These are phyloP conservation scores for Ophiostoma pallidulum DNA, from an alignment of 2,329 filamentous ascomycete genomes.

Conservation along the genomic window DNA sequence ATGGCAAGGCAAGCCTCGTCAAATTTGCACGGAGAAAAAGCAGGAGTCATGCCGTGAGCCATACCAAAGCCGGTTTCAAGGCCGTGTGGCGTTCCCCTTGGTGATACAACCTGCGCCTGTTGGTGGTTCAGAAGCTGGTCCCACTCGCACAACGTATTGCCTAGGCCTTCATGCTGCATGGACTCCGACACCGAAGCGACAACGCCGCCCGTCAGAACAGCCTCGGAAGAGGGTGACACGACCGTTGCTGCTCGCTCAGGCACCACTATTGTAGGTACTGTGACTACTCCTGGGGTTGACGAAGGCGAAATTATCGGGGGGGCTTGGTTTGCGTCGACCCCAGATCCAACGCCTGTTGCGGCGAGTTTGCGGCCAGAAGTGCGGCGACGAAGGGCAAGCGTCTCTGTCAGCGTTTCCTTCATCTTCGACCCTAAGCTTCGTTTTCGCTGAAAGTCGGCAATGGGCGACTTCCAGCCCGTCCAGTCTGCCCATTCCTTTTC, in stretches of 20 bases:
- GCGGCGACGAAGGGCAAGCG: conserved; percentile 7
- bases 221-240: neutral
- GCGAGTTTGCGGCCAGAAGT: conserved; percentile 5
- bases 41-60: neutral
- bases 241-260: neutral
- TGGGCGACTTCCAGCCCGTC: conserved; percentile 19
- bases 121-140: neutral
- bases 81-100: neutral
- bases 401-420: conserved; percentile 16
- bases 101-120: neutral
- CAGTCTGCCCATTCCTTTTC: conserved; percentile 24
- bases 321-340: neutral
- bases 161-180: neutral
- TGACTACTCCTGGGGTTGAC: neutral
- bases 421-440: conserved; percentile 22
- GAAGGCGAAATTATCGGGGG: too few relatives aligned
- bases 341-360: neutral
- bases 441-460: conserved; percentile 17
- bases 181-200: neutral
- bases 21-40: conserved; percentile 3
- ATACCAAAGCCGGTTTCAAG: neutral
- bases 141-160: conserved; percentile 2
- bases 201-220: neutral
- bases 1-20: neutral
- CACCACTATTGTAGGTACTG: neutral